phyloP scores from a whole-genome alignment of 106 monocot genomes.

The Dendrobium officinale region DNA sequence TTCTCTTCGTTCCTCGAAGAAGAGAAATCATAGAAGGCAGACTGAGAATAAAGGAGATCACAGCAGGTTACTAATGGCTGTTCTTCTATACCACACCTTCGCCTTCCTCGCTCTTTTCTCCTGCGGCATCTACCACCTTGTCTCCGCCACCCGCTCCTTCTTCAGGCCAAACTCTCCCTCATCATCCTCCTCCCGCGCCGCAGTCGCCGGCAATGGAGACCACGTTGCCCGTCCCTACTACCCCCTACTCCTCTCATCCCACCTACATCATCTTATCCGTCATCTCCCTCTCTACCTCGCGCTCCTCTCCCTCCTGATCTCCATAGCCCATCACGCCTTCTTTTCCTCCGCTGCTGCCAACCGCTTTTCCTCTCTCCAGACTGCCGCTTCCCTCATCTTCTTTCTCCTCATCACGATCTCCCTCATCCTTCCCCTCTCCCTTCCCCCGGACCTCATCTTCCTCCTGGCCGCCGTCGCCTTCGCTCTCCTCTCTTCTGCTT shows the following conservation, averaged over 20 bases:
- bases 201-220: conserved; percentile 21
- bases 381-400: conserved; percentile 18
- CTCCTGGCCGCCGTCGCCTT: conserved; percentile 13
- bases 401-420: conserved; percentile 17
- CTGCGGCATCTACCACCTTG: conserved; percentile 61
- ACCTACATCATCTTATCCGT: conserved; percentile 3
- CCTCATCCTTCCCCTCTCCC: conserved; percentile 16
- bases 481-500: conserved; percentile 19
- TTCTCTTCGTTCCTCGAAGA: background rate
- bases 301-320: conserved; percentile 7
- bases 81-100: conserved; percentile 26
- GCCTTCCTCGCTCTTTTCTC: conserved; percentile 36
- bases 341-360: conserved; percentile 13
- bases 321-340: conserved; percentile 20
- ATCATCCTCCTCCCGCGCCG: conserved; percentile 42
- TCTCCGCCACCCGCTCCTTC: conserved; percentile 37
- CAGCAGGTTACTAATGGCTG: background rate
- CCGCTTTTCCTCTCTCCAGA: conserved; percentile 19
- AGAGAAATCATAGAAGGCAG: too few relatives aligned
- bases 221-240: conserved; percentile 37
- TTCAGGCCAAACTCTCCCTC: conserved; percentile 21
- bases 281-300: conserved; percentile 15
- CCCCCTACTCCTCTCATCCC: conserved; percentile 25
- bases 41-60: background rate
- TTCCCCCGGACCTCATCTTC: conserved; percentile 16